These are phyloP conservation scores for Ganoderma sinense DNA, from an alignment of 1,284 basidiomycete species.

Conservation along the genomic window DNA sequence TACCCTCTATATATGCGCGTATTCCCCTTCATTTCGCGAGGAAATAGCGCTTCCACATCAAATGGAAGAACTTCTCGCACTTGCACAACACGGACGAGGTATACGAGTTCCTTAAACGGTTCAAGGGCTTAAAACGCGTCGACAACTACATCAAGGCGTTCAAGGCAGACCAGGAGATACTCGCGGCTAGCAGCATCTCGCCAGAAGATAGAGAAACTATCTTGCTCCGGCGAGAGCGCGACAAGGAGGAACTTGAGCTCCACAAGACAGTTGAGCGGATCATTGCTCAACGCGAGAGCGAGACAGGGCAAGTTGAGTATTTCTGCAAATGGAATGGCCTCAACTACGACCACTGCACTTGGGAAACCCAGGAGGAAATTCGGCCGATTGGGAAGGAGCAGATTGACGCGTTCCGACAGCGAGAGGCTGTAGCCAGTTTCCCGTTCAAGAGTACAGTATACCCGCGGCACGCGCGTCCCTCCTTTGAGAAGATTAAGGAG, in stretches of 20 bases:
- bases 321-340: constrained; percentile 98
- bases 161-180: constrained; percentile 77
- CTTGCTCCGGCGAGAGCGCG: constrained; percentile 89
- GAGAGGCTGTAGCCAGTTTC: constrained; percentile 84
- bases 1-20: constrained; percentile 21
- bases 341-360: constrained; percentile 95
- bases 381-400: constrained; percentile 76
- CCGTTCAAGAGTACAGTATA: constrained; percentile 89
- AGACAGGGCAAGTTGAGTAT: constrained; percentile 82
- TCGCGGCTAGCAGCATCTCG: constrained; percentile 74
- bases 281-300: constrained; percentile 82
- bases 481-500: constrained; percentile 87
- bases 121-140: constrained; percentile 94
- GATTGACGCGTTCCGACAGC: constrained; percentile 83
- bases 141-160: constrained; percentile 98
- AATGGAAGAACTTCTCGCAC: constrained; percentile 95
- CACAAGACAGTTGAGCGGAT: constrained; percentile 95
- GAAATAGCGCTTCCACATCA: constrained; percentile 89
- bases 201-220: constrained; percentile 92
- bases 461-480: constrained; percentile 74
- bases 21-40: constrained; percentile 20
- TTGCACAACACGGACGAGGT: constrained; percentile 97
- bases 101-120: constrained; percentile 94
- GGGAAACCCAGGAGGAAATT: constrained; percentile 90
- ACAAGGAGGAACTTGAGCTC: constrained; percentile 89